Percentiles rank a stretch among this genome's conserved stretches.
phyloP scores from a whole-genome alignment of 345 rosid species.

The Aquilaria malaccensis region DNA sequence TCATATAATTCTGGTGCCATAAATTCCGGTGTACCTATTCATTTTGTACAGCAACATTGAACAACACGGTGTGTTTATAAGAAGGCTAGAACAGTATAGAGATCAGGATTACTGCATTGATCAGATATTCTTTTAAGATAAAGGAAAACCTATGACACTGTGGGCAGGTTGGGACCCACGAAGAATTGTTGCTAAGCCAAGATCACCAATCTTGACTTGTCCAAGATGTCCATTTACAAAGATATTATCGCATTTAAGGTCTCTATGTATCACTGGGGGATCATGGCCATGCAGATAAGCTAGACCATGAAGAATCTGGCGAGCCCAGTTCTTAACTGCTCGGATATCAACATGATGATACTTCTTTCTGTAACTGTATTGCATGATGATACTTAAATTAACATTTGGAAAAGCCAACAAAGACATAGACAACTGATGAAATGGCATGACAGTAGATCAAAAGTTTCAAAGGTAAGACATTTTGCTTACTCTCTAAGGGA shows the following conservation, averaged over 20 bases:
- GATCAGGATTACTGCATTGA: neutral
- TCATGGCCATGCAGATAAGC: constrained; percentile 67
- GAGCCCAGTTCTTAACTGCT: constrained; percentile 85
- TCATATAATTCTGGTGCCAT: constrained; percentile 98
- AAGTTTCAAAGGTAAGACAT: too few species aligned
- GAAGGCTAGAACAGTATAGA: neutral
- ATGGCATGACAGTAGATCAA: neutral
- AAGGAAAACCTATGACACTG: constrained; percentile 61
- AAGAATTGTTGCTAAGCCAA: constrained; percentile 85
- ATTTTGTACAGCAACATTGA: neutral
- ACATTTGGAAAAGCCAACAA: constrained; percentile 1
- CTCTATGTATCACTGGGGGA: constrained; percentile 93
- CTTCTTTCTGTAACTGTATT: constrained; percentile 61
- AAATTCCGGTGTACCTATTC: constrained; percentile 91
- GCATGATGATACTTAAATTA: constrained; percentile 3
- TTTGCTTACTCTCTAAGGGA: constrained; percentile 58
- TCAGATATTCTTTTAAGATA: neutral
- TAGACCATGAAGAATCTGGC: constrained; percentile 76
- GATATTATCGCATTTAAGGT: constrained; percentile 90
- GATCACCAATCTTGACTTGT: constrained; percentile 92
- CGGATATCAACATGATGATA: constrained; percentile 53
- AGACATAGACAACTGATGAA: too few species aligned
- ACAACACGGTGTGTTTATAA: neutral
- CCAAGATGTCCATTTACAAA: constrained; percentile 95
- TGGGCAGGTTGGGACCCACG: constrained; percentile 69